phyloP scores from a whole-genome alignment of 129 eudicot genomes.

The Kitagawia praeruptora region DNA sequence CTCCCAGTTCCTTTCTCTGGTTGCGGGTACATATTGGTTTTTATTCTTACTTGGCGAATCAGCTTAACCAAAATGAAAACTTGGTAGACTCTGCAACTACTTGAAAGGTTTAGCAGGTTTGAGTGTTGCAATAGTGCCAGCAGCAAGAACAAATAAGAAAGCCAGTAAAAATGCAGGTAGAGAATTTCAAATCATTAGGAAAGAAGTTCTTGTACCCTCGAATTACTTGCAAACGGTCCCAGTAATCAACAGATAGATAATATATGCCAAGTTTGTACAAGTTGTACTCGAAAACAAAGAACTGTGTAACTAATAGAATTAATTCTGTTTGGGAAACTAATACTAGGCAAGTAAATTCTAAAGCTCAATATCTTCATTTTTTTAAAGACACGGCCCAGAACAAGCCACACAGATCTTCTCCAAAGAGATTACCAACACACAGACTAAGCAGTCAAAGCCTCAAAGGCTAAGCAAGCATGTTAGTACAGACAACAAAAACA shows the following conservation, averaged over 20 bases:
- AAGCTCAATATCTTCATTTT: neutral
- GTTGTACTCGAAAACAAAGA: neutral
- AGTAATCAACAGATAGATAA: too few species aligned
- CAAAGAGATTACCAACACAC: neutral
- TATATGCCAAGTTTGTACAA: neutral
- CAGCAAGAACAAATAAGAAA: slow-evolving; percentile 61
- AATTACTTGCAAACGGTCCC: too few species aligned
- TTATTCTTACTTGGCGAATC: too few species aligned
- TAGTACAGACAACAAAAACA: neutral
- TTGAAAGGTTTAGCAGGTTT: slow-evolving; percentile 55
- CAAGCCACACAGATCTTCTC: neutral
- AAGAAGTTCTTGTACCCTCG: neutral
- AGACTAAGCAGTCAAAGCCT: neutral
- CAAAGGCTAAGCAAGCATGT: neutral
- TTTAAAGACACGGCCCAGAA: neutral
- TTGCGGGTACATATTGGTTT: too few species aligned
- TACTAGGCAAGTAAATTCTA: neutral
- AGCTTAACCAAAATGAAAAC: slow-evolving; percentile 34
- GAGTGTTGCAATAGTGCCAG: slow-evolving; percentile 57
- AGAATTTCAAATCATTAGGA: too few species aligned
- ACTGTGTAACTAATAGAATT: neutral
- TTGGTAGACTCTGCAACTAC: slow-evolving; percentile 43
- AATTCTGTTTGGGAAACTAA: neutral
- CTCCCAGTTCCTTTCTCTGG: too few species aligned
- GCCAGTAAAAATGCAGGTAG: slow-evolving; percentile 83